These are phyloP conservation scores for Warburgia ugandensis DNA, from an alignment of 164 flowering plant genomes.

Conservation along the genomic window DNA sequence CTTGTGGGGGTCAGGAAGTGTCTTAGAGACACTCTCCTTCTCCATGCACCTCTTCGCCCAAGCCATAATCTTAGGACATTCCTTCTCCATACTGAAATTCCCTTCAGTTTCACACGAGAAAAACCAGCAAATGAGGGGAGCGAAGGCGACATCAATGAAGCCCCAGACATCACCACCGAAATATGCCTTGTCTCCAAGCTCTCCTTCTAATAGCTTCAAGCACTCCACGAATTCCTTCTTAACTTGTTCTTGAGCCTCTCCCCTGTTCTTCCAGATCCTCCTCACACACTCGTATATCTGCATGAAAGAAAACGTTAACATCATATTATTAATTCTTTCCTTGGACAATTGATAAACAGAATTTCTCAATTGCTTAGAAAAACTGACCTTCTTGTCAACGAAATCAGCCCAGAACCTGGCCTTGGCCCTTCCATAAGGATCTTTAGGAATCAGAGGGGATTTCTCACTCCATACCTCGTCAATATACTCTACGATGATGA, in stretches of 20 bases:
- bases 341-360: no score
- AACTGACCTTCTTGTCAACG: slow-evolving; percentile 14
- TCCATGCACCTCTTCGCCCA: slow-evolving; percentile 18
- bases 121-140: slow-evolving; percentile 9
- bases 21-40: slow-evolving; percentile 16
- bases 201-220: slow-evolving; percentile 18
- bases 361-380: no score
- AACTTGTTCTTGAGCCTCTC: slow-evolving; percentile 9
- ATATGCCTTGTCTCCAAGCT: slow-evolving; percentile 13
- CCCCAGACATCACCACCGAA: slow-evolving; percentile 16
- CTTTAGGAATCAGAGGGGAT: slow-evolving; percentile 14
- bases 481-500: slow-evolving; percentile 16
- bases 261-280: slow-evolving; percentile 9
- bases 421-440: slow-evolving; percentile 9
- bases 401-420: slow-evolving; percentile 21
- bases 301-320: no score
- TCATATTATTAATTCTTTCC: no score
- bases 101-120: slow-evolving; percentile 7
- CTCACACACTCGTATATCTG: slow-evolving; percentile 1
- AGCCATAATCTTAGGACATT: slow-evolving; percentile 9
- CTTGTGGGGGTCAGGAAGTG: slow-evolving; percentile 8
- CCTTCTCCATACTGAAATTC: slow-evolving; percentile 12
- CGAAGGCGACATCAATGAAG: slow-evolving; percentile 7
- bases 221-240: slow-evolving; percentile 11
- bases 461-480: slow-evolving; percentile 16